Base-by-base conservation (phyloP, 352 stramenopile genomes). In the Globisporangium camurandrum region DNA sequence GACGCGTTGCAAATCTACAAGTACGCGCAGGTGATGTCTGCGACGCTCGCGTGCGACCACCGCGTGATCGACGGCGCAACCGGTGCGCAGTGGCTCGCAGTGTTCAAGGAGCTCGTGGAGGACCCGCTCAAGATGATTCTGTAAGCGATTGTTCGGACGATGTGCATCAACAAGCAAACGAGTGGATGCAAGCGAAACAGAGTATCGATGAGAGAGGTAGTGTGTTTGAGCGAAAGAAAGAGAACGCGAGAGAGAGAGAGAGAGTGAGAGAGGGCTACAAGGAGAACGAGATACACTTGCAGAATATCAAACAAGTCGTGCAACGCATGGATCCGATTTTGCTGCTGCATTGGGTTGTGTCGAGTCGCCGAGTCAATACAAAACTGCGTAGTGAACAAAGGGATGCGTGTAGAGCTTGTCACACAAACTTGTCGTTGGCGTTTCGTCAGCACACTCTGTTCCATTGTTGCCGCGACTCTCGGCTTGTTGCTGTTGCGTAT, bases 1-100 rank as follows among this genome's bases (percentile, higher is more conserved):
- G 59, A 88, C 42, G 80, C 80, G 38, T 70, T 73, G 59, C 75
- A 91, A 61, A 91, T 91, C 63, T 91, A 91, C 69, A 88, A 88
- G 73, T 91, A 87, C 57, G 77, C 80, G 62, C 88, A 96, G 37
- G 77, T 97, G 61, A 84, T 98, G 73, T 98, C 88, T 39, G 93
- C 91, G 42, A 99, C 95, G 39, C 79, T 99, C 55, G 95, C 88
- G 61, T 98, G 90, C 76, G 96, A 99, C 77, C 96, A 99, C 73
- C 88, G 96, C 57, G 93, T 98, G 44, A 95, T 99, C 59, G 96
- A 99, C 64, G 96, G 96, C 56, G 96, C 96, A 30, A 93, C 98
- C 19, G 96, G 95, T 47, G 96, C 96, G 37, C 79, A 97, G 66
- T 99, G 93, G 94, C 68, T 99, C 41, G 83, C 80, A 51, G 83